Evolutionary conservation across 495 filamentous ascomycete genomes (phyloP).

Genomic region (Trichoderma orchidacearum): DNA sequence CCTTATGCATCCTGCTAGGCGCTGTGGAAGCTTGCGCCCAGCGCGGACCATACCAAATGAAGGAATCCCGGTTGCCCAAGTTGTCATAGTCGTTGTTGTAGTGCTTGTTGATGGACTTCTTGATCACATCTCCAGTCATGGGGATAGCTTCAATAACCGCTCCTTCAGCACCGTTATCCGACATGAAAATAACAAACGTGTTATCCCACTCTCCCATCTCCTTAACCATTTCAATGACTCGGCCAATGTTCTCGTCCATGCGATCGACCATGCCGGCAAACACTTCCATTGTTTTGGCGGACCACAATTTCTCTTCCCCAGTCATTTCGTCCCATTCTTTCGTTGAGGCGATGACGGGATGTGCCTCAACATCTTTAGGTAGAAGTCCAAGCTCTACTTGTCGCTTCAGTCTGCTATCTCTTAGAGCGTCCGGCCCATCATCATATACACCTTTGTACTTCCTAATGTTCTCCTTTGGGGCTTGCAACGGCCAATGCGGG

Average conservation of each 20-base stretch:
- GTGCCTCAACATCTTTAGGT: conserved; percentile 28
- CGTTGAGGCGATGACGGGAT: conserved; percentile 35
- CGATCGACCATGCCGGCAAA: conserved; percentile 52
- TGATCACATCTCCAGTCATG: conserved; percentile 35
- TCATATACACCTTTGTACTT: conserved; percentile 41
- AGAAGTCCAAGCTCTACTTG: conserved; percentile 36
- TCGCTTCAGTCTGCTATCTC: conserved; percentile 26
- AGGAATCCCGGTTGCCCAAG: conserved; percentile 45
- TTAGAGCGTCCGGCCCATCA: conserved; percentile 37
- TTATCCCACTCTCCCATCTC: conserved; percentile 47
- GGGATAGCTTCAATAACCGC: conserved; percentile 34
- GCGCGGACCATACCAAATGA: conserved; percentile 52
- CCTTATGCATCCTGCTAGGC: conserved; percentile 45
- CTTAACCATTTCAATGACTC: conserved; percentile 40
- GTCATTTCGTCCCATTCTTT: not conserved
- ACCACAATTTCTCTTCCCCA: conserved; percentile 16
- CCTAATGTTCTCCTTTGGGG: conserved; percentile 30
- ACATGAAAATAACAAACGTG: conserved; percentile 51
- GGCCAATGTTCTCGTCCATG: conserved; percentile 47
- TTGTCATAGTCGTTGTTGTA: conserved; percentile 51
- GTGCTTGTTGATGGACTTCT: conserved; percentile 38
- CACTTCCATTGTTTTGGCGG: conserved; percentile 34
- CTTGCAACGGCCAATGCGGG: conserved; percentile 46
- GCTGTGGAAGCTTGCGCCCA: conserved; percentile 46
- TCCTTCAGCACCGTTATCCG: conserved; percentile 52